Evolutionary conservation across 352 stramenopile species (phyloP).

Genomic region (Blastocystis sp.): DNA sequence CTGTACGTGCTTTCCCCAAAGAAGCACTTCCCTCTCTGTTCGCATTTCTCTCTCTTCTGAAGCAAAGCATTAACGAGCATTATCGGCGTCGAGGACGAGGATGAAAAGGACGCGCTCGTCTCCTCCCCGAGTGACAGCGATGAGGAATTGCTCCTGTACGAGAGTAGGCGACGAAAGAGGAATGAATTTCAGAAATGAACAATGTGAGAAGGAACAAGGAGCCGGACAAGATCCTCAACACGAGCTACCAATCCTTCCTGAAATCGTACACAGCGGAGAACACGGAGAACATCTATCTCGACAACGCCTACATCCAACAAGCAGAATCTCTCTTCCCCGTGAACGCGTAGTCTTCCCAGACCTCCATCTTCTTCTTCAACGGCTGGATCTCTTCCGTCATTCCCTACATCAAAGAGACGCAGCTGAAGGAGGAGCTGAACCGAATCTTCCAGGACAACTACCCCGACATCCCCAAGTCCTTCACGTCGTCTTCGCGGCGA

Average conservation of each 20-base stretch:
- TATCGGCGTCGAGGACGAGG: conserved; percentile 50
- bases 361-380: conserved; percentile 58
- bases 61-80: conserved; percentile 41
- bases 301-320: conserved; percentile 59
- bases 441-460: conserved; percentile 61
- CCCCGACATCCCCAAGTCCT: conserved; percentile 31
- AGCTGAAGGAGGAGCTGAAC: conserved; percentile 41
- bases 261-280: conserved; percentile 32
- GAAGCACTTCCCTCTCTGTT: conserved; percentile 50
- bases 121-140: conserved; percentile 25
- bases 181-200: conserved; percentile 35
- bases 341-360: neutral
- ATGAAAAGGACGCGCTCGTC: conserved; percentile 11
- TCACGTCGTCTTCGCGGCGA: neutral
- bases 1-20: conserved; percentile 62
- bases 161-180: neutral
- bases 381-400: conserved; percentile 58
- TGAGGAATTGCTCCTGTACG: conserved; percentile 23
- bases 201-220: conserved; percentile 59
- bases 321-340: neutral
- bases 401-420: conserved; percentile 57
- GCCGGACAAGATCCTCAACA: conserved; percentile 16
- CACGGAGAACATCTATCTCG: conserved; percentile 59
- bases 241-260: conserved; percentile 29
- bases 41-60: neutral